phyloP scores from a whole-genome alignment of 495 filamentous ascomycete species.

The Penicillium turbatum region DNA sequence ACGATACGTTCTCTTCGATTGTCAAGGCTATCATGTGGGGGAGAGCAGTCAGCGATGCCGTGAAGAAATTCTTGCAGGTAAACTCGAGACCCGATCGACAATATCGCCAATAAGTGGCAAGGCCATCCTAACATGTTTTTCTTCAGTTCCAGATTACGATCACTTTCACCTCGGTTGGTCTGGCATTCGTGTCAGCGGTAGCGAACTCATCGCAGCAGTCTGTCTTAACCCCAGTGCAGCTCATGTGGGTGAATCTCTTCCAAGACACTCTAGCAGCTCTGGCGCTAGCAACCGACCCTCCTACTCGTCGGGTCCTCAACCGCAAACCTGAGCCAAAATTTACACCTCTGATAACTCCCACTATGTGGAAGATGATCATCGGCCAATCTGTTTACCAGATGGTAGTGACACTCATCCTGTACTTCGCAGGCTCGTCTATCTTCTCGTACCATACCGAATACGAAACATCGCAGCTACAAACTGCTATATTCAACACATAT shows the following conservation, averaged over 20 bases:
- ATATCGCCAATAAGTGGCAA: neutral
- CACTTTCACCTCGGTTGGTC: conserved; percentile 69
- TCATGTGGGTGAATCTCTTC: conserved; percentile 80
- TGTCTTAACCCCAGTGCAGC: conserved; percentile 66
- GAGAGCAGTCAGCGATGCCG: conserved; percentile 68
- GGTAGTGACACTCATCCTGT: conserved; percentile 58
- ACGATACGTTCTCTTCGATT: conserved; percentile 77
- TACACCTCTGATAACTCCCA: conserved; percentile 60
- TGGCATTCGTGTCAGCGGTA: conserved; percentile 67
- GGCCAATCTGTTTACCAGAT: conserved; percentile 72
- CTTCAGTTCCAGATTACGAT: conserved; percentile 71
- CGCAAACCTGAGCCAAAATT: conserved; percentile 63
- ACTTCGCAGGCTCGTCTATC: conserved; percentile 59
- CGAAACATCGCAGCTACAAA: conserved; percentile 39
- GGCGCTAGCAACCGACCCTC: conserved; percentile 69
- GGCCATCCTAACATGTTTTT: conserved; percentile 14
- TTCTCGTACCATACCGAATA: conserved; percentile 26
- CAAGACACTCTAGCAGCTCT: conserved; percentile 78
- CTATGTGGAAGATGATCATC: conserved; percentile 80
- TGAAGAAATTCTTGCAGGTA: conserved; percentile 70
- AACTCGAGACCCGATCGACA: neutral
- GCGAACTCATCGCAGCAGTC: conserved; percentile 51
- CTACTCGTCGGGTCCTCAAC: conserved; percentile 55
- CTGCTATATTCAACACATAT: conserved; percentile 71
- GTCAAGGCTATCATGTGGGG: conserved; percentile 74